These are phyloP conservation scores for Coemansia sp. DNA, from an alignment of 192 early-diverging fungal species.

Conservation along the genomic window DNA sequence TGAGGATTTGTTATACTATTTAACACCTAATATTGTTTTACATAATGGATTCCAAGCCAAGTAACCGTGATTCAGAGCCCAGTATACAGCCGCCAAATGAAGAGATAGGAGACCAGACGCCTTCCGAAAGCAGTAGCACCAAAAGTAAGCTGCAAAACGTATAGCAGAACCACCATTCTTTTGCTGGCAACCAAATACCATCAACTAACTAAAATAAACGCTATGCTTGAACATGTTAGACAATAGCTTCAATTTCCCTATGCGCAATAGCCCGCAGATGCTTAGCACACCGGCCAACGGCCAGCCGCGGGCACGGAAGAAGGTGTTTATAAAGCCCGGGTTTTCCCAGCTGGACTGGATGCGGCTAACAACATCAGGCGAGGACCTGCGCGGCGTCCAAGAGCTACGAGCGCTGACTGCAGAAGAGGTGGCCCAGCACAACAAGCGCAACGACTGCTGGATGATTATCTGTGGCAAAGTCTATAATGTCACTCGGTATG, in stretches of 20 bases:
- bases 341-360: slow-evolving; percentile 94
- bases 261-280: slow-evolving; percentile 49
- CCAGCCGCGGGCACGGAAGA: slow-evolving; percentile 53
- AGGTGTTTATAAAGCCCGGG: slow-evolving; percentile 83
- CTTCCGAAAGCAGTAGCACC: too few species aligned
- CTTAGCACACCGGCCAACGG: slow-evolving; percentile 15
- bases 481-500: slow-evolving; percentile 87
- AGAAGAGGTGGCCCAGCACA: slow-evolving; percentile 75
- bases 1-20: too few species aligned
- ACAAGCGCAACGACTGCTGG: slow-evolving; percentile 80
- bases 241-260: slow-evolving; percentile 21
- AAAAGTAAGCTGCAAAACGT: too few species aligned
- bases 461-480: slow-evolving; percentile 86
- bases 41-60: too few species aligned
- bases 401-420: slow-evolving; percentile 57
- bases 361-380: slow-evolving; percentile 71
- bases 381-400: slow-evolving; percentile 58
- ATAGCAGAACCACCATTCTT: too few species aligned
- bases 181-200: too few species aligned
- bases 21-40: too few species aligned
- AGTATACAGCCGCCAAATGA: too few species aligned
- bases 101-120: too few species aligned
- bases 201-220: too few species aligned
- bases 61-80: too few species aligned
- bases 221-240: too few species aligned